phyloP scores from a whole-genome alignment of 1,284 basidiomycete genomes.

The Ganoderma leucocontextum region DNA sequence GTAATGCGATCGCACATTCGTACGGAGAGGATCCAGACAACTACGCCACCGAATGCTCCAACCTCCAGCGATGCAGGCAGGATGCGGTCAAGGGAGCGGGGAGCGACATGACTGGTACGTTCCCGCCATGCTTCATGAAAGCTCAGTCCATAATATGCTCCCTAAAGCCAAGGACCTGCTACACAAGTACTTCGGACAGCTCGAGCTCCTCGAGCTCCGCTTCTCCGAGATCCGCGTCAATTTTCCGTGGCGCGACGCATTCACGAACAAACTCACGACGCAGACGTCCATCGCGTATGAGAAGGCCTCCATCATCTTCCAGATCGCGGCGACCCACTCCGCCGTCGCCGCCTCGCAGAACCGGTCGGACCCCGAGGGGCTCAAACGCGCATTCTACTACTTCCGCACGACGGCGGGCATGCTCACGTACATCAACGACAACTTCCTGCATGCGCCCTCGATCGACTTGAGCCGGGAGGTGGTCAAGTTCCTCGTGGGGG shows the following conservation, averaged over 20 bases:
- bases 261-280: conserved; percentile 91
- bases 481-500: conserved; percentile 88
- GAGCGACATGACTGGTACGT: conserved; percentile 88
- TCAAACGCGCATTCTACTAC: conserved; percentile 95
- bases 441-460: conserved; percentile 98
- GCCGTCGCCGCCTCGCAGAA: conserved; percentile 87
- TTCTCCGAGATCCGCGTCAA: conserved; percentile 97
- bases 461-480: conserved; percentile 96
- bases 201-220: conserved; percentile 95
- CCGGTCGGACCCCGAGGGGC: conserved; percentile 90
- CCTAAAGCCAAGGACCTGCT: conserved; percentile 87
- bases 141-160: background rate
- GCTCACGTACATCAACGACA: conserved; percentile 99
- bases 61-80: conserved; percentile 90
- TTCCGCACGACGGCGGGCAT: conserved; percentile 95
- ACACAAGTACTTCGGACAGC: conserved; percentile 99
- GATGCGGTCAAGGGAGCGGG: conserved; percentile 96
- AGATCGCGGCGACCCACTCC: conserved; percentile 94
- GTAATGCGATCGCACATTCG: conserved; percentile 86
- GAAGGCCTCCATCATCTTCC: conserved; percentile 98
- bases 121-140: background rate
- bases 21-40: conserved; percentile 94
- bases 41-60: conserved; percentile 85
- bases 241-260: conserved; percentile 97
- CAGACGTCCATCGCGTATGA: conserved; percentile 98